Evolutionary conservation across 1,284 basidiomycete genomes (phyloP).

Genomic region (Rhodotorula sp.): DNA sequence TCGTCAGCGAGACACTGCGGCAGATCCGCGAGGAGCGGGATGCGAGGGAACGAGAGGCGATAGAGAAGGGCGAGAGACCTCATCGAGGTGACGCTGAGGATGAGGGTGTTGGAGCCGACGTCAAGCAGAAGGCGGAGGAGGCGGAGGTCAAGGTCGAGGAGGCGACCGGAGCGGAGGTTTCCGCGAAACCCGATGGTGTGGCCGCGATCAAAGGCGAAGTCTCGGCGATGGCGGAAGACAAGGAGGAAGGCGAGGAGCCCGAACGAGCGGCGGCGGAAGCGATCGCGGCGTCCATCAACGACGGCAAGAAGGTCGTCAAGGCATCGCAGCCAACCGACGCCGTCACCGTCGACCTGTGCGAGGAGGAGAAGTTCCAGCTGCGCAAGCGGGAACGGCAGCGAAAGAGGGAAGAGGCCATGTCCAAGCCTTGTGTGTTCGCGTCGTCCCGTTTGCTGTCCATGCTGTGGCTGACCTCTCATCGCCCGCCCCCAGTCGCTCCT

Average conservation of each 20-base stretch:
- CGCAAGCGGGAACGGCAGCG: constrained; percentile 24
- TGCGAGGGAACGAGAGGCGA: constrained; percentile 43
- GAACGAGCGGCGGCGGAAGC: constrained; percentile 1
- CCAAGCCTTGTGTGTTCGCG: constrained; percentile 33
- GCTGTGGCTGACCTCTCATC: not conserved
- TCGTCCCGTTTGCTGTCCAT: not conserved
- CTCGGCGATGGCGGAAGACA: constrained; percentile 49
- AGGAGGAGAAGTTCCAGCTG: constrained; percentile 27
- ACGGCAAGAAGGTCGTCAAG: constrained; percentile 1
- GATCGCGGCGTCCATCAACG: not conserved
- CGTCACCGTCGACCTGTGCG: constrained; percentile 18
- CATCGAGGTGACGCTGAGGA: constrained; percentile 52
- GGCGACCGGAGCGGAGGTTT: constrained; percentile 58
- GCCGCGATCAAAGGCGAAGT: constrained; percentile 19
- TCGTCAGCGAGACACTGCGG: constrained; percentile 71
- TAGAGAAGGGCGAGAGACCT: constrained; percentile 47
- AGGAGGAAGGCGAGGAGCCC: constrained; percentile 41
- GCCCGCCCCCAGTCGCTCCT: constrained; percentile 75
- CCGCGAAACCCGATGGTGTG: constrained; percentile 54
- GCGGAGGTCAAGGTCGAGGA: constrained; percentile 50
- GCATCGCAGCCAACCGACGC: constrained; percentile 8
- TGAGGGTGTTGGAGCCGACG: constrained; percentile 56
- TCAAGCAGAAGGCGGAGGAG: constrained; percentile 48
- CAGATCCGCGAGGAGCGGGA: constrained; percentile 64
- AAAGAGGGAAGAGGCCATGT: constrained; percentile 30